Evolutionary conservation across 2,329 filamentous ascomycete genomes (phyloP).

Genomic region (Periconia sp.): DNA sequence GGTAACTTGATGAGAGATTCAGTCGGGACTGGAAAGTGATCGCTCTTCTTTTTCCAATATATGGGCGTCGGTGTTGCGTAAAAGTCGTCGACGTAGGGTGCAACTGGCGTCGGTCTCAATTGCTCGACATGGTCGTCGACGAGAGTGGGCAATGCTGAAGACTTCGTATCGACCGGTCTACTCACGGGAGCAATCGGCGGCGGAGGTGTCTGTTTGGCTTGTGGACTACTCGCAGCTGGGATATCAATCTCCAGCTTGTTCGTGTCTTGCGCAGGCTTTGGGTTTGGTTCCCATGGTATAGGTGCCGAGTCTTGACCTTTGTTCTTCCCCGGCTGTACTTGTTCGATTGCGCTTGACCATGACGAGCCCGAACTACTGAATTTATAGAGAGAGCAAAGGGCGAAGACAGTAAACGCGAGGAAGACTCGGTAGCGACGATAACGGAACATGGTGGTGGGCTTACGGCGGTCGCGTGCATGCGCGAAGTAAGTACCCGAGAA

Average conservation of each 20-base stretch:
- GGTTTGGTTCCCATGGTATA: constrained; percentile 21
- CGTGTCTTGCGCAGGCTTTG: constrained; percentile 35
- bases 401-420: constrained; percentile 56
- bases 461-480: neutral
- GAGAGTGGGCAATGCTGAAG: constrained; percentile 1
- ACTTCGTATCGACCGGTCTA: constrained; percentile 17
- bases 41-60: constrained; percentile 74
- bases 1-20: constrained; percentile 76
- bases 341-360: constrained; percentile 29
- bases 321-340: constrained; percentile 11
- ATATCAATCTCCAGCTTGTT: constrained; percentile 34
- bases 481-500: neutral
- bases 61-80: constrained; percentile 32
- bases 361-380: constrained; percentile 51
- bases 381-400: constrained; percentile 58
- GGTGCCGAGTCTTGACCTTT: constrained; percentile 17
- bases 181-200: constrained; percentile 27
- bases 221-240: constrained; percentile 30
- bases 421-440: constrained; percentile 65
- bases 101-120: constrained; percentile 9
- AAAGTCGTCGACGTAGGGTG: neutral
- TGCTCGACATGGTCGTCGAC: neutral
- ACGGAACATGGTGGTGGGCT: constrained; percentile 53
- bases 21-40: constrained; percentile 74
- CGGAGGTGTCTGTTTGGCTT: constrained; percentile 29